Conservation (phyloP, 257 asterid genomes). For the Marsdenia floribunda region DNA sequence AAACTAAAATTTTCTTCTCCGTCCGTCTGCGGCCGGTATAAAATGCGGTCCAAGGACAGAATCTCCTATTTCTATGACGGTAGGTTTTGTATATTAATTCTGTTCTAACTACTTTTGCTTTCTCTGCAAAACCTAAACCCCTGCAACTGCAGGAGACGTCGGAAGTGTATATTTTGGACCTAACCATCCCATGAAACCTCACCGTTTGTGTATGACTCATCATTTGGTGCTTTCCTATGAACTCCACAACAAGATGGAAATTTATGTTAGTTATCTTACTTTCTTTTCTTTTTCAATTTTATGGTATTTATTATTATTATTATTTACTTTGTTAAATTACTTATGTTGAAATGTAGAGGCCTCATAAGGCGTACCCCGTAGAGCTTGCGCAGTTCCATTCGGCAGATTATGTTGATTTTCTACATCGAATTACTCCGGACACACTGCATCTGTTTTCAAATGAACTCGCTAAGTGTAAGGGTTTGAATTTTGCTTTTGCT, state of each 20-base stretch:
- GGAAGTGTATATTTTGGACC: constrained; percentile 96
- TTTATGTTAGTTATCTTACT: constrained; percentile 56
- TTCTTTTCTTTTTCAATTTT: constrained; percentile 1
- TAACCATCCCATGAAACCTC: constrained; percentile 99
- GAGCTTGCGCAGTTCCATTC: constrained; percentile 99
- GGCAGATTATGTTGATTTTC: constrained; percentile 89
- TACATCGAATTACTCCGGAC: constrained; percentile 81
- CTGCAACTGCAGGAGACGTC: constrained; percentile 75
- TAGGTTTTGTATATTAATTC: constrained; percentile 18
- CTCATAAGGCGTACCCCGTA: constrained; percentile 93
- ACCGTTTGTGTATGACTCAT: constrained; percentile 96
- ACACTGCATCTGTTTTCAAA: constrained; percentile 47
- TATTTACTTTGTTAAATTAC: no score
- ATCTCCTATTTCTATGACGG: constrained; percentile 95
- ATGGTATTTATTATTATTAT: neutral
- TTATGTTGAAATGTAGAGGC: constrained; percentile 56
- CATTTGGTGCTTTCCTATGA: constrained; percentile 89
- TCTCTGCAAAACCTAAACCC: neutral
- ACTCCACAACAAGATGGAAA: constrained; percentile 95
- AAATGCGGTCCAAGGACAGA: constrained; percentile 83
- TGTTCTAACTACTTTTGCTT: neutral
- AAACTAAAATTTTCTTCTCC: neutral
- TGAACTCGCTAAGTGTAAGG: constrained; percentile 68
- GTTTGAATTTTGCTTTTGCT: constrained; percentile 11
- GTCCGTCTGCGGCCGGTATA: neutral